Evolutionary conservation across 306 rosid species (phyloP).

Genomic region (Rosa multiflora): DNA sequence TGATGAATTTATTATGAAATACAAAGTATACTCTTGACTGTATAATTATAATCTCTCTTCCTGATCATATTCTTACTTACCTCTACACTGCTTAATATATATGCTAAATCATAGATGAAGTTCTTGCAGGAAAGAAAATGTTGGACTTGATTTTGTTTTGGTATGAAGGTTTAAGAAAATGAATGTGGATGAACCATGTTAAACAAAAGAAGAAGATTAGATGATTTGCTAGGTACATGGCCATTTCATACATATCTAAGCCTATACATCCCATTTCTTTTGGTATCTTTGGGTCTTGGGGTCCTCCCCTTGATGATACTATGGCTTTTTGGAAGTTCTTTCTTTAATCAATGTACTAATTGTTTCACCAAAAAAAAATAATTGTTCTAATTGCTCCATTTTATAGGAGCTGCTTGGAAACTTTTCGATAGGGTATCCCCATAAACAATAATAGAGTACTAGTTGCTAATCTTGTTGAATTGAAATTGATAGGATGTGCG

Average conservation of each 20-base stretch:
- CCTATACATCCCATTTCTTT: not conserved
- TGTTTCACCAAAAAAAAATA: not conserved
- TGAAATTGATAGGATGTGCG: slow-evolving; percentile 12
- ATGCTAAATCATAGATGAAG: not conserved
- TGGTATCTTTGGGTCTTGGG: not conserved
- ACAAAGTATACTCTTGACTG: slow-evolving; percentile 51
- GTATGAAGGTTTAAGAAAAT: not conserved
- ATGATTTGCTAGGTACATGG: not conserved
- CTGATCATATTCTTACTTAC: slow-evolving; percentile 10
- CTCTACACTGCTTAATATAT: not conserved
- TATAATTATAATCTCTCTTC: slow-evolving; percentile 38
- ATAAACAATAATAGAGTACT: not conserved
- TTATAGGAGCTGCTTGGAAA: not conserved
- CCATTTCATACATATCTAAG: not conserved
- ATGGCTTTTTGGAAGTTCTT: not conserved
- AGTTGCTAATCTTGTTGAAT: not conserved
- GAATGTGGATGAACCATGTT: not conserved
- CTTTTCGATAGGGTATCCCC: not conserved
- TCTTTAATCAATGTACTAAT: not conserved
- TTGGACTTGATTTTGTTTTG: not conserved
- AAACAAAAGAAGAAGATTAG: not conserved
- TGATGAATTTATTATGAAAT: slow-evolving; percentile 54
- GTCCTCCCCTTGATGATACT: not conserved
- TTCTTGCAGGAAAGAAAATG: slow-evolving; percentile 10
- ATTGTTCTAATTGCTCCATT: not conserved